Percentiles rank a stretch among this genome's conserved stretches.
Evolutionary conservation across 306 rosid species (phyloP).

Genomic region (Alnus glutinosa): DNA sequence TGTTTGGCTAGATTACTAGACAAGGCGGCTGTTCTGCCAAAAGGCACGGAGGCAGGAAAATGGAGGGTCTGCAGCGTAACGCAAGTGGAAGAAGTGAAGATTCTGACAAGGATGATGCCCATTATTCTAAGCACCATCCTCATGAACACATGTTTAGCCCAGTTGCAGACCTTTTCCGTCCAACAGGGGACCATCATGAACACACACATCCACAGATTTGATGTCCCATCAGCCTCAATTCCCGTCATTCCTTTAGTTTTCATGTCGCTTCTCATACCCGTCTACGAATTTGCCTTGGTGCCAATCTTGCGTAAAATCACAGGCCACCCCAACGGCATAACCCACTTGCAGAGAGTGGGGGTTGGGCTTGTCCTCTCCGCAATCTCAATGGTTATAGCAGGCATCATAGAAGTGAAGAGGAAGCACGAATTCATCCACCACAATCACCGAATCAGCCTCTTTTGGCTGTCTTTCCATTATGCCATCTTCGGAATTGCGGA

Average conservation of each 20-base stretch:
- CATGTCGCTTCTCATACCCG: conserved; percentile 56
- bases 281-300: conserved; percentile 45
- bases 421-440: conserved; percentile 30
- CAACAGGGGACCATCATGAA: conserved; percentile 55
- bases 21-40: conserved; percentile 48
- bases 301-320: conserved; percentile 45
- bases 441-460: conserved; percentile 38
- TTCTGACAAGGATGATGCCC: conserved; percentile 62
- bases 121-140: conserved; percentile 54
- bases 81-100: conserved; percentile 62
- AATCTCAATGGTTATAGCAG: conserved; percentile 59
- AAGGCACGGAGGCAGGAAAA: conserved; percentile 28
- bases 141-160: conserved; percentile 62
- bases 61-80: conserved; percentile 53
- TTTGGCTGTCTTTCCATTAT: conserved; percentile 61
- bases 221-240: conserved; percentile 50
- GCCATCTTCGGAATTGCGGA: conserved; percentile 63
- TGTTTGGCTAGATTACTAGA: conserved; percentile 43
- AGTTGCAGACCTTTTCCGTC: conserved; percentile 52
- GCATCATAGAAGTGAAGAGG: conserved; percentile 43
- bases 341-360: conserved; percentile 55
- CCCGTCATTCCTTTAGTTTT: conserved; percentile 55
- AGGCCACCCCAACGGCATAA: conserved; percentile 46
- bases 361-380: conserved; percentile 58
- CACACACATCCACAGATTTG: conserved; percentile 25